Base-by-base conservation (phyloP, 2,329 filamentous ascomycete species). In the Talaromyces pinophilus region DNA sequence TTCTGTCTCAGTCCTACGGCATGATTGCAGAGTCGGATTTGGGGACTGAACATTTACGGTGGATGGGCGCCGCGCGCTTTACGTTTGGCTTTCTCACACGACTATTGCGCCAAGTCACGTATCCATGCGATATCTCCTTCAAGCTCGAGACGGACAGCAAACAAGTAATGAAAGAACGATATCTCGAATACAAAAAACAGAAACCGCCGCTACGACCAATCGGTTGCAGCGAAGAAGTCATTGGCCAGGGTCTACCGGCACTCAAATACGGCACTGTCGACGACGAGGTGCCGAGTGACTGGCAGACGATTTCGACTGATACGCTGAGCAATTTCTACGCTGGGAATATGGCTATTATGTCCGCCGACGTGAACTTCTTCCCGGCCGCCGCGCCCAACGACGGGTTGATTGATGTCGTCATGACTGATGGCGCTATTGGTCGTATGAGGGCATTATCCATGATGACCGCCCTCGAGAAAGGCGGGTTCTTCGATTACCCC, bases 261-360 rank as follows among this genome's bases (percentile, higher is more conserved):
- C 81, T 98, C 44, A 85, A 86, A 72, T 96, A 92, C 72, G 95
- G 95, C 60, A 94, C 92, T 0, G 82, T 95, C 67, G 86, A 87
- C 62, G 92, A 96, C 71, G 84, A 89, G 17, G 76, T 98, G 0
- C 93, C 93, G 0, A 81, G 86, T 1, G 90, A 87, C 55, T 99
- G 95, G 93, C 84, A 90, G 68, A 80, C 90, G 22, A 80, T 90
- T 2, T 87, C 90, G 0, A 86, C 90, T 69, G 88, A 95, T 69
- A 92, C 90, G 35, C 82, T 99, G 64, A 93, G 93, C 57, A 97
- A 92, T 73, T 96, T 99, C 77, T 98, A 96, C 79, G 91, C 90
- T 38, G 95, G 95, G 68, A 99, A 97, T 76, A 96, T 98, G 90
- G 88, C 91, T 28, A 96, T 90, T 78, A 94, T 99, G 92, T 89